Conservation (phyloP, 140 eudicot species). For the Cichorium intybus region DNA sequence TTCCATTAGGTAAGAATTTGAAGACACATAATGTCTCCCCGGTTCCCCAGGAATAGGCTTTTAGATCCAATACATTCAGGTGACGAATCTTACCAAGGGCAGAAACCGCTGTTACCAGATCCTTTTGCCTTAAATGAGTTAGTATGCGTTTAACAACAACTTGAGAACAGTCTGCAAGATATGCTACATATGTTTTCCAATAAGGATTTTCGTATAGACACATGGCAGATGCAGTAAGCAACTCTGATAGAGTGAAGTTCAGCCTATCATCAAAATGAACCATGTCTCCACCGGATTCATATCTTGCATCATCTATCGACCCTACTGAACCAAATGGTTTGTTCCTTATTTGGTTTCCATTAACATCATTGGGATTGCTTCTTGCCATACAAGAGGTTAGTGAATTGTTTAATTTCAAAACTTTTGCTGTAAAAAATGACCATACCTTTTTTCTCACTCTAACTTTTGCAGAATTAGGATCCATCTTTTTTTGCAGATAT, state of each 20-base stretch:
- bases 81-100: conserved; percentile 48
- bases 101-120: conserved; percentile 42
- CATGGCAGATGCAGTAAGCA: conserved; percentile 49
- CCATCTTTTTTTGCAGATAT: not conserved
- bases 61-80: conserved; percentile 39
- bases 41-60: conserved; percentile 49
- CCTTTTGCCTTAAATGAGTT: not conserved
- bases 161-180: conserved; percentile 39
- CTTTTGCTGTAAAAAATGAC: not conserved
- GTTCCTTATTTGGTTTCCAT: no score
- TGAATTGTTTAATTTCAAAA: not conserved
- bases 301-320: not conserved
- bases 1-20: conserved; percentile 47
- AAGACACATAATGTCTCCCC: conserved; percentile 53
- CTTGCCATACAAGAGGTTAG: not conserved
- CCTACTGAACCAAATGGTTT: no score
- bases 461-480: not conserved
- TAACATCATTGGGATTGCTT: no score
- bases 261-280: conserved; percentile 52
- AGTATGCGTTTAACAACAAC: conserved; percentile 46
- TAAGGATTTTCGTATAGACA: conserved; percentile 46
- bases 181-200: conserved; percentile 49
- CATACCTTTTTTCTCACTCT: not conserved
- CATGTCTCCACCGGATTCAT: conserved; percentile 38
- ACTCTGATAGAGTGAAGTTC: conserved; percentile 45